phyloP scores from a whole-genome alignment of 192 early-diverging fungal species.

The Coemansia asiatica region DNA sequence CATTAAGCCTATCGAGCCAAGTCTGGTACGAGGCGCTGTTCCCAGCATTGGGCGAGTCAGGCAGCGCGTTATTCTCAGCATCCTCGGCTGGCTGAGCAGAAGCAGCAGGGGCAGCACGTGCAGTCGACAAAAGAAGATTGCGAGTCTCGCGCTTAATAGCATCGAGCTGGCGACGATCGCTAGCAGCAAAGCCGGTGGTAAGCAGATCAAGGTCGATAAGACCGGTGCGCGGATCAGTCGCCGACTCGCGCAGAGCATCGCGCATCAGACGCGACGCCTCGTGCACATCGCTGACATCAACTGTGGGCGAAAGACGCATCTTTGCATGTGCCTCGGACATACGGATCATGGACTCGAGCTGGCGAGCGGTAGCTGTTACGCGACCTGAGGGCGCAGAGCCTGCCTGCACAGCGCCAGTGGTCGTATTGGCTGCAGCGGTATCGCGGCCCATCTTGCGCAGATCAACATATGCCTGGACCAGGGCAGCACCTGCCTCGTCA shows the following conservation, averaged over 20 bases:
- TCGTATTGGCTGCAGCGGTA: constrained; percentile 19
- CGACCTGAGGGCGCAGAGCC: constrained; percentile 53
- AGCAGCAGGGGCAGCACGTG: constrained; percentile 18
- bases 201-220: constrained; percentile 92
- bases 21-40: constrained; percentile 33
- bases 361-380: constrained; percentile 90
- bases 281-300: constrained; percentile 80
- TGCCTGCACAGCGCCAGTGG: constrained; percentile 43
- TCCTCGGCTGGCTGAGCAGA: neutral
- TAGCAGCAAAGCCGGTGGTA: constrained; percentile 80
- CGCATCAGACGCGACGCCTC: constrained; percentile 87
- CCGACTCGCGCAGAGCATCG: constrained; percentile 85
- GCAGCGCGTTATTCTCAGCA: neutral
- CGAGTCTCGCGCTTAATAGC: constrained; percentile 51
- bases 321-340: constrained; percentile 90
- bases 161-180: constrained; percentile 63
- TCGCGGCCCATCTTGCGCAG: constrained; percentile 72
- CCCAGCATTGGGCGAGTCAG: constrained; percentile 22
- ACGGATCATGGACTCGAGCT: constrained; percentile 97
- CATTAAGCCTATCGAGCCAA: constrained; percentile 51
- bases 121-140: constrained; percentile 40
- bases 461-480: constrained; percentile 81
- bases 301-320: constrained; percentile 76
- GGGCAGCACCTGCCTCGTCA: constrained; percentile 71
- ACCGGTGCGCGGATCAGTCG: constrained; percentile 92